Base-by-base conservation (phyloP, 2,329 filamentous ascomycete genomes). In the Aureobasidium sp. region DNA sequence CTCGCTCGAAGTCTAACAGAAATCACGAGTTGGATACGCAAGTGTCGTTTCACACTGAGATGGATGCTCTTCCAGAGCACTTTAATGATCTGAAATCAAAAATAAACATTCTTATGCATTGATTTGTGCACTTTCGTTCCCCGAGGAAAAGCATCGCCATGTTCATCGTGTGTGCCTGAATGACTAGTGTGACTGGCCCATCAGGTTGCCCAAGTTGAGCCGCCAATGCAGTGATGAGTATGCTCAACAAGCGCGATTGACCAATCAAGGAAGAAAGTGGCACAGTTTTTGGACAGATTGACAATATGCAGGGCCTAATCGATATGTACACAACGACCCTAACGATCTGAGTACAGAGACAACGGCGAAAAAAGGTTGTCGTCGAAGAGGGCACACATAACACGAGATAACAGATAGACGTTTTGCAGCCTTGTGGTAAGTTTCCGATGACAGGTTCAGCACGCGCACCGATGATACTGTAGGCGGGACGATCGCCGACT, bases 1-100 rank as follows among this genome's bases (percentile, higher is more conserved):
- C 73, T 88, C 90, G 45, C 67, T 80, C 53, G 66, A 70, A 36
- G 62, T 66, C 14, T 54, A 41, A 27, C n/a, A 16, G 5, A 27
- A 14, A 11, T 13, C 2, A 45, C 42, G 9, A 14, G 7, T 16
- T 32, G 7, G 7, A 10, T 51, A 41, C 13, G 59, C 14, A 54
- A 48, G 25, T n/a, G 3, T 30, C 7, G 5, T 27, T 4, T 6
- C 10, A 14, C 13, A 54, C 7, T n/a, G 10, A 36, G 25, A n/a
- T 14, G 36, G 6, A 21, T 54, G 10, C 14, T 8, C 51, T 42
- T 34, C 1, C 2, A 13, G 49, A 36, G 34, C 25, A 9, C 11
- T 1, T 3, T 27, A 4, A 36, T 51, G 34, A 51, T 21, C 3
- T 5, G 14, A 9, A 5, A 25, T 51, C 11, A 5, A 37, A 37